Conservation (phyloP, 2,329 filamentous ascomycete species). For the Stylonectria norvegica region DNA sequence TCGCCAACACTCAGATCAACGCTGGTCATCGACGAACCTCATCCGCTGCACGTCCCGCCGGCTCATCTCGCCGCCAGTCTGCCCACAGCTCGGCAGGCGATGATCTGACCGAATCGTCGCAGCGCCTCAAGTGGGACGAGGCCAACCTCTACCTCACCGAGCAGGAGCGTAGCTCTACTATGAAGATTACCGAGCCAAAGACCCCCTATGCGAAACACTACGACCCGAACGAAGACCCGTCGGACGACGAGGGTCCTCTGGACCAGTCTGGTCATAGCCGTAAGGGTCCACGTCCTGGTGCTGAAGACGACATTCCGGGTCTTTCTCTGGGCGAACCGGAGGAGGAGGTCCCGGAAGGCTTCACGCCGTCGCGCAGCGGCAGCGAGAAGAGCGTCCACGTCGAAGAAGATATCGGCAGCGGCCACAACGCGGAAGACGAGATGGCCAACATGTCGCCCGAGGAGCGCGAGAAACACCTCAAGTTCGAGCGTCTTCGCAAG, state of each 20-base stretch:
- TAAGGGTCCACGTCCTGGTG: constrained; percentile 38
- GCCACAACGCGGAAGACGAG: constrained; percentile 57
- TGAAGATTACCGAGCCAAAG: constrained; percentile 99
- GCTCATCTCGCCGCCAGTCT: constrained; percentile 70
- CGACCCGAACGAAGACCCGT: constrained; percentile 82
- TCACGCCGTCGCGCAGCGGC: constrained; percentile 34
- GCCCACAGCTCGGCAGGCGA: constrained; percentile 38
- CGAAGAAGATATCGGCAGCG: constrained; percentile 56
- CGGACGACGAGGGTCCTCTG: constrained; percentile 61
- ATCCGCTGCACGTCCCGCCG: constrained; percentile 56
- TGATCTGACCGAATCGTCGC: constrained; percentile 51
- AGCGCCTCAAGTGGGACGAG: constrained; percentile 96
- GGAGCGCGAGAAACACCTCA: constrained; percentile 83
- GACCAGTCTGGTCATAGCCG: constrained; percentile 27
- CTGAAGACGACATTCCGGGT: constrained; percentile 78
- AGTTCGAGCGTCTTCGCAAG: constrained; percentile 89
- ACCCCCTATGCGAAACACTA: constrained; percentile 93
- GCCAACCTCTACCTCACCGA: constrained; percentile 96
- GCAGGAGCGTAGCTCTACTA: constrained; percentile 89
- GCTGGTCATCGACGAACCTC: constrained; percentile 85
- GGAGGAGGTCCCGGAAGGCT: constrained; percentile 57
- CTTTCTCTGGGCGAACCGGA: constrained; percentile 92
- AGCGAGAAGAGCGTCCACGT: constrained; percentile 75
- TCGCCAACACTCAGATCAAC: constrained; percentile 93
- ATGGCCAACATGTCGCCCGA: constrained; percentile 58